Evolutionary conservation across 179 eudicot species (phyloP), one percentile per base, ranked within the genome.

Genomic region (Nepenthes alata): DNA sequence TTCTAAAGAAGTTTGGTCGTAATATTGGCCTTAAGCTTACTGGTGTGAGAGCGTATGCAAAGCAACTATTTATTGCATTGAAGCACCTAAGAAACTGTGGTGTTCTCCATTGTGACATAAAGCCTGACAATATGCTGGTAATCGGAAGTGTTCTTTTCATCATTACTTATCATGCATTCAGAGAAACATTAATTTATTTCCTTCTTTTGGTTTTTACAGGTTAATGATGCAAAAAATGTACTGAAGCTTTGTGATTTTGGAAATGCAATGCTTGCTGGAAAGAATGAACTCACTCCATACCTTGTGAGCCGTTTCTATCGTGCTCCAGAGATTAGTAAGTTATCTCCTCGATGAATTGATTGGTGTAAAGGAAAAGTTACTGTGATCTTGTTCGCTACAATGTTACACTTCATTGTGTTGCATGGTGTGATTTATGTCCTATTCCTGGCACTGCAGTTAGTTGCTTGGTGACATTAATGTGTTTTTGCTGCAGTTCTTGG

Each of bases 241-340:
- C 73, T 93, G 71, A 93, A 93, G 83, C 90, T 93, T 66, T 93
- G 99, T 63, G 99, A 93, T 77, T 93, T 93, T 67, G 97, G 99
- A 35, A 89, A 93, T 79, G 99, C 99, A 59, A 93, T 93, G 99
- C 82, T 93, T 79, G 95, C 99, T 71, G 99, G 99, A 38, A 93
- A 89, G 80, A 93, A 93, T 77, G 99, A 93, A 73, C 80, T 93
- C 66, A 93, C 99, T 2, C 99, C 99, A 11, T 93, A 93, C 68
- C 97, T 93, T 62, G 99, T 93, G 66, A 93, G 99, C 85, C 95
- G 99, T 61, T 93, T 93, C 76, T 93, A 93, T 77, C 99, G 99
- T 53, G 88, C 99, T 53, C 99, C 99, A 13, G 99, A 93, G 77
- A 89, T 93, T 51, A 93, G 99, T 93, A 82, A 76, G 97, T 68